Base-by-base conservation (phyloP, 345 rosid genomes). In the Gossypium mustelinum region DNA sequence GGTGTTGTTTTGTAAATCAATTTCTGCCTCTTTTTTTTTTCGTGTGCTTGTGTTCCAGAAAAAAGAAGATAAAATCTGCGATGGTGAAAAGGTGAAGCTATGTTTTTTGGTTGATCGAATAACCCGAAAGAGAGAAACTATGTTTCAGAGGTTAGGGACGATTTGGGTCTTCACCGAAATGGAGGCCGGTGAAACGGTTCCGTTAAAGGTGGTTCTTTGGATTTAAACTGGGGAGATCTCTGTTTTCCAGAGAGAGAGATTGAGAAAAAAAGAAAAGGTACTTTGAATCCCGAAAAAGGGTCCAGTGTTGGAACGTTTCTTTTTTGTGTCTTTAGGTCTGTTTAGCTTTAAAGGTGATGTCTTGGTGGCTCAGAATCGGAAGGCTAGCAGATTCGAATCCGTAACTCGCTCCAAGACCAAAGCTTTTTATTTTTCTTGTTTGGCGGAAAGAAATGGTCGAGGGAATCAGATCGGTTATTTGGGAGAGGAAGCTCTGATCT, bases 401-500 rank as follows among this genome's bases (percentile, higher is more conserved):
- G 59, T 47, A 13, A 67, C 56, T 67, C 17, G 39, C 9, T 52
- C 27, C 44, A 52, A 70, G 60, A 52, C 29, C 25, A 29, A 29
- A 70, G 48, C 73, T 29, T 16, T 48, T 73, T 59, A 3, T 47
- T 43, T 39, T 57, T 58, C 41, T 34, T 67, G 73, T 76, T 78
- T 74, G 73, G 45, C 45, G 61, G 16, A 73, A 48, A 70, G 5
- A 59, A 66, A 76, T 72, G 59, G 76, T 54, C 48, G 25, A 58
- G 72, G 44, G 51, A 78, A 70, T 71, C 79, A 82, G 89, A 90
- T 88, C 83, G 82, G 85, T 84, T 82, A 39, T 64, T 81, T 45
- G 87, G 84, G 79, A 75, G 79, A 77, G 64, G 59, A 84, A 84
- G 89, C 87, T 86, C 90, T 87, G 88, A 89, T 90, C 90, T 90